A percentile compares a stretch with the other conserved stretches of the same genome.
These are phyloP conservation scores for Astrothelium macrocarpum DNA, from an alignment of 495 filamentous ascomycete species.

Conservation along the genomic window DNA sequence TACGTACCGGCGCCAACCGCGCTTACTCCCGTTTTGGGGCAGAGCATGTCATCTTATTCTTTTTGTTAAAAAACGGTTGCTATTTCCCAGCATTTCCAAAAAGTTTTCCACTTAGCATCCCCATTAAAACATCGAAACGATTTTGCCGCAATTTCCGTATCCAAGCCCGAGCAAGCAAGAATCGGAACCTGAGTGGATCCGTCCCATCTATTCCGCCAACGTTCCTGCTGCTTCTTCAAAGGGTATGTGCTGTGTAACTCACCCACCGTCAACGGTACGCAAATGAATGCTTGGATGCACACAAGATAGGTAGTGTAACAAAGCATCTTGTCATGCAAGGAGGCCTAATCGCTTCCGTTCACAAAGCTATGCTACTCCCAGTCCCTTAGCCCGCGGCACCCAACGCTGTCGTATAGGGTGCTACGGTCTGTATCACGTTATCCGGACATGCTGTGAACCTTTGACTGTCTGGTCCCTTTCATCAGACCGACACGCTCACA, in stretches of 20 bases:
- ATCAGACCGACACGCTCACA: background rate
- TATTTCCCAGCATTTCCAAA: too few species aligned
- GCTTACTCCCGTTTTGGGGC: too few species aligned
- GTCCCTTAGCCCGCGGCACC: background rate
- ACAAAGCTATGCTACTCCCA: background rate
- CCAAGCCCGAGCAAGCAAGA: too few species aligned
- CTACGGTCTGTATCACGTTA: background rate
- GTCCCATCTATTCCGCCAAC: background rate
- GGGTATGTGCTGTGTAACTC: background rate
- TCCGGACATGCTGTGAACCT: background rate
- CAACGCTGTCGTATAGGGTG: background rate
- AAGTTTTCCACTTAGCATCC: too few species aligned
- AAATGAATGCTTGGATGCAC: background rate
- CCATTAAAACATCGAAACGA: too few species aligned
- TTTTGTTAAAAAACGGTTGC: too few species aligned
- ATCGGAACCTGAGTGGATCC: background rate
- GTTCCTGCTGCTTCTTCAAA: too few species aligned
- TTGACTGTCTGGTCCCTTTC: background rate
- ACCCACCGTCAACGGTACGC: background rate
- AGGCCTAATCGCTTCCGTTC: background rate
- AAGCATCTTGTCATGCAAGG: background rate
- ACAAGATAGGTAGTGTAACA: background rate
- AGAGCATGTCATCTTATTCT: too few species aligned
- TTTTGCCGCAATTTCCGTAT: too few species aligned
- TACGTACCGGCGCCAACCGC: background rate